phyloP scores from a whole-genome alignment of 2,329 filamentous ascomycete species.

The Calonectria pteridis region DNA sequence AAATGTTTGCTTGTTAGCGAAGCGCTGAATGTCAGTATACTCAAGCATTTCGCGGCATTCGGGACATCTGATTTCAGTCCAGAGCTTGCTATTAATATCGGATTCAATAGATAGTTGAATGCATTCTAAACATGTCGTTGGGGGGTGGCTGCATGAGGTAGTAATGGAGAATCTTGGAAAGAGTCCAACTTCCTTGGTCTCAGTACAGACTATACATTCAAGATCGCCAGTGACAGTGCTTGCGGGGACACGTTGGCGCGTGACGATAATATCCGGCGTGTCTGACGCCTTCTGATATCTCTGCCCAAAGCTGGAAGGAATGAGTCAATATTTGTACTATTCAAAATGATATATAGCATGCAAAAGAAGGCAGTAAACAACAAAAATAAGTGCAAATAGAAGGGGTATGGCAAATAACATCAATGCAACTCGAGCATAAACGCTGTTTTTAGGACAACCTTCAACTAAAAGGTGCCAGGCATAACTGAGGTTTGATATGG shows the following conservation, averaged over 20 bases:
- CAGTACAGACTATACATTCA: conserved; percentile 54
- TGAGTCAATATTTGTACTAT: conserved; percentile 23
- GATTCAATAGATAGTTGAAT: conserved; percentile 50
- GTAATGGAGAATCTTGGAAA: conserved; percentile 53
- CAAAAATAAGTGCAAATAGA: not conserved
- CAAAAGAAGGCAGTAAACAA: not conserved
- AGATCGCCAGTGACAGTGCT: conserved; percentile 38
- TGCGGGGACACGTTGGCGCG: conserved; percentile 44
- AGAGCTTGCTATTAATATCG: conserved; percentile 50
- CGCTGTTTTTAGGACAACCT: not conserved
- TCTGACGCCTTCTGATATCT: conserved; percentile 47
- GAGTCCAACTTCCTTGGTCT: conserved; percentile 43
- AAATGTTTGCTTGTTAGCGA: conserved; percentile 59
- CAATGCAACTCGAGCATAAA: not conserved
- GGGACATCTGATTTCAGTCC: conserved; percentile 64
- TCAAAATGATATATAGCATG: not conserved
- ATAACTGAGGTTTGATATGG: conserved; percentile 14
- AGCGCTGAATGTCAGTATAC: conserved; percentile 59
- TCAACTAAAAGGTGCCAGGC: conserved; percentile 25
- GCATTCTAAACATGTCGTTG: conserved; percentile 51
- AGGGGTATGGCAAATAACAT: conserved; percentile 3
- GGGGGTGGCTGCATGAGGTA: conserved; percentile 49
- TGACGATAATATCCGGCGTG: conserved; percentile 46
- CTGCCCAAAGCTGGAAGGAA: conserved; percentile 47
- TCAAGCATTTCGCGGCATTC: conserved; percentile 60